Evolutionary conservation across 164 flowering plant species (phyloP), one percentile per base, ranked within the genome.

Genomic region (Vitis rupestris): DNA sequence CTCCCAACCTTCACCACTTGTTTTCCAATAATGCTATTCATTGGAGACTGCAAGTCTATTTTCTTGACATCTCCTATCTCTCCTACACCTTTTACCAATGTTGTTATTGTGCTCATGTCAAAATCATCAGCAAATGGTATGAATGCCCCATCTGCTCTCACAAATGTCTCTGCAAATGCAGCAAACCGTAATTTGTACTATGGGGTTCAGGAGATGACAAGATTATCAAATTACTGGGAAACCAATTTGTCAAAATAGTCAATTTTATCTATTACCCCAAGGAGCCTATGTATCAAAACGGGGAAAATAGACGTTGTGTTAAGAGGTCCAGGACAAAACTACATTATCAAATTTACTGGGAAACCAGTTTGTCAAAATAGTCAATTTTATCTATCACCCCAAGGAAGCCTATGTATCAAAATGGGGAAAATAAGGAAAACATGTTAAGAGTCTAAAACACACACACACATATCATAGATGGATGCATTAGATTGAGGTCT

Each of bases 141-240:
- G 72, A 87, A 88, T 59, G 93, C 91, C 15, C 93, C 93, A 75
- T 88, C 93, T 65, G 93, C 93, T 78, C 91, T 80, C 65, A 88
- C 93, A 79, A 84, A 88, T 73, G 93, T 88, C 85, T 88, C 91
- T 88, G 85, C 78, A 79, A 9, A 59, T n/a, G 30, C 9, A 69
- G 12, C 17, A 72, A 27, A 64, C 66, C 37, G 61, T 58, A 13
- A 30, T 60, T 23, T 23, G 27, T 23, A 23, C 27, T 23, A 23
- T 23, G 27, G 2, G 13, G 65, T 11, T 63, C 37, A 54, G 59
- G 29, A 66, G 11, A 11, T n/a, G 23, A 64, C 12, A 7, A 60
- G 6, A 60, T 27, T 60, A 60, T 60, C 48, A 37, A 53, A 53
- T 0, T 6, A 14, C 5, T 15, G 56, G 44, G 44, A 3, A 37